A percentile compares a stretch with the other conserved stretches of the same genome.
These are phyloP conservation scores for Aspergillus alliaceus DNA, from an alignment of 2,329 filamentous ascomycete species.

Conservation along the genomic window DNA sequence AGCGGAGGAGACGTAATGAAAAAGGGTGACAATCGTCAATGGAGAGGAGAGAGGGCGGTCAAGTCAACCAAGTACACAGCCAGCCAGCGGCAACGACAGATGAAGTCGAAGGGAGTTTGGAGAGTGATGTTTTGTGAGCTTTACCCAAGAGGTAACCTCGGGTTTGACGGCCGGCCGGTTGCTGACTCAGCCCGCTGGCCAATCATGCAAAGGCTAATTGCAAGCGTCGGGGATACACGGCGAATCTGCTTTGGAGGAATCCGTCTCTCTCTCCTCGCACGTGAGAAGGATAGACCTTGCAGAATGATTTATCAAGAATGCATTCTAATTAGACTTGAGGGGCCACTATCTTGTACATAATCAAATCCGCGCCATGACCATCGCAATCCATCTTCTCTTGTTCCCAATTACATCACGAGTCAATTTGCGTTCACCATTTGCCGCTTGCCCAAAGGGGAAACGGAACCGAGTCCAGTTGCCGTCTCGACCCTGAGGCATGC, in stretches of 20 bases:
- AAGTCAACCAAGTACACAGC: conserved; percentile 11
- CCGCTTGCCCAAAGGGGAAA: conserved; percentile 13
- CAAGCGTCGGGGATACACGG: conserved; percentile 42
- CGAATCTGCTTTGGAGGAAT: conserved; percentile 8
- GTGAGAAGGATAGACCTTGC: no score
- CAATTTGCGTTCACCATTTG: not conserved
- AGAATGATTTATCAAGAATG: no score
- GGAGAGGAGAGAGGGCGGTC: conserved; percentile 2
- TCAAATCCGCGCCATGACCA: no score
- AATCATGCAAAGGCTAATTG: conserved; percentile 36
- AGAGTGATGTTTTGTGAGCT: conserved; percentile 28
- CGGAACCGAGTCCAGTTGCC: conserved; percentile 12
- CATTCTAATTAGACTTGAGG: no score
- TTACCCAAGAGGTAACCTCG: conserved; percentile 32
- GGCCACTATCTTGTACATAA: no score
- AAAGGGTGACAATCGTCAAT: conserved; percentile 11
- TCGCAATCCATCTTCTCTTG: not conserved
- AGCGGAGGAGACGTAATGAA: not conserved
- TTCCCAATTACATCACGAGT: conserved; percentile 4
- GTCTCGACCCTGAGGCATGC: conserved; percentile 7
- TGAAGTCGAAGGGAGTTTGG: conserved; percentile 18
- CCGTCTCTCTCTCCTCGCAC: not conserved
- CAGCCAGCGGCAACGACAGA: conserved; percentile 23
- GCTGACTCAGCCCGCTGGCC: conserved; percentile 33
- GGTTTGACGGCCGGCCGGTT: conserved; percentile 31